Conservation (phyloP, 345 rosid genomes). For the Stellera chamaejasme region DNA sequence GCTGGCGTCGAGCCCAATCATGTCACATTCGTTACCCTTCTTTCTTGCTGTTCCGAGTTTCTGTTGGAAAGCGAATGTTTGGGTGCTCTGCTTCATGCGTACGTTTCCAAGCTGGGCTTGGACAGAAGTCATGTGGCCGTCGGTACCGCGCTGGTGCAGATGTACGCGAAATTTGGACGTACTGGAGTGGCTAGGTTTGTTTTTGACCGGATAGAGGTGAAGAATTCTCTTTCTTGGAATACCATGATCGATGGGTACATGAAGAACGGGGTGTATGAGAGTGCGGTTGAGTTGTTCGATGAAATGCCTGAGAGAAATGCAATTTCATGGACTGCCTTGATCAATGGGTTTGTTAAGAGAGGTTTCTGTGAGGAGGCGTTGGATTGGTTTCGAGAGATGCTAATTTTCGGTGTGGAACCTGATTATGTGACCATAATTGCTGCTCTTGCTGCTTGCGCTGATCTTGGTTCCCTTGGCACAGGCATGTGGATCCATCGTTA, state of each 20-base stretch:
- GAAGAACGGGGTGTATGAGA: slow-evolving; percentile 29
- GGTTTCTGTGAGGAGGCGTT: slow-evolving; percentile 47
- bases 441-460: slow-evolving; percentile 56
- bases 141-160: slow-evolving; percentile 56
- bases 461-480: slow-evolving; percentile 42
- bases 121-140: slow-evolving; percentile 43
- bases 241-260: slow-evolving; percentile 65
- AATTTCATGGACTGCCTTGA: slow-evolving; percentile 69
- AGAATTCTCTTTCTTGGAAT: slow-evolving; percentile 59
- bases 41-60: slow-evolving; percentile 46
- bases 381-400: slow-evolving; percentile 58
- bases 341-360: slow-evolving; percentile 56
- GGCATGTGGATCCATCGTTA: slow-evolving; percentile 56
- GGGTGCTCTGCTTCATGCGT: slow-evolving; percentile 50
- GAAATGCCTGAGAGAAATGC: slow-evolving; percentile 48
- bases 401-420: slow-evolving; percentile 38
- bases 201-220: slow-evolving; percentile 43
- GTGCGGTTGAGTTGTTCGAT: slow-evolving; percentile 46
- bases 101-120: slow-evolving; percentile 51
- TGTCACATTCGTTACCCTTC: slow-evolving; percentile 42
- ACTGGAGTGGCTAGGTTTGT: slow-evolving; percentile 40
- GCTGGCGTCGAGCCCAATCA: slow-evolving; percentile 56
- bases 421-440: slow-evolving; percentile 53
- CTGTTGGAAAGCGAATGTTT: slow-evolving; percentile 24
- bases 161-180: slow-evolving; percentile 46